These are phyloP conservation scores for Alternaria metachromatica DNA, from an alignment of 2,329 filamentous ascomycete species.

Conservation along the genomic window DNA sequence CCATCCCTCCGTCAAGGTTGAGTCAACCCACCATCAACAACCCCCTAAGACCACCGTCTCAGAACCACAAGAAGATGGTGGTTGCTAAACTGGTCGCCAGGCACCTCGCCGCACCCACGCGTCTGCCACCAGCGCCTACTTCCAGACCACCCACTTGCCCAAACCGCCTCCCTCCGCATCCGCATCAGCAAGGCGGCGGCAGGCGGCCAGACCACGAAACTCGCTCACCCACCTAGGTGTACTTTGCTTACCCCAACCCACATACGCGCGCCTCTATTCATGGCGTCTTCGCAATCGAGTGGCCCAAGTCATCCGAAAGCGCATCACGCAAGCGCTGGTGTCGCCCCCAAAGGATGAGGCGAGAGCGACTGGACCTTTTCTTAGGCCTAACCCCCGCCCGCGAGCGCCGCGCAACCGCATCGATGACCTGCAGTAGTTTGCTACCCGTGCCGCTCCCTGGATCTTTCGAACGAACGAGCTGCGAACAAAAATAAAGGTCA, in stretches of 20 bases:
- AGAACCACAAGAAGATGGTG: not conserved
- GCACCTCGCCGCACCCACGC: slow-evolving; percentile 9
- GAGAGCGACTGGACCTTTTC: slow-evolving; percentile 7
- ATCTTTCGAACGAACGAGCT: not conserved
- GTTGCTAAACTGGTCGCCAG: not conserved
- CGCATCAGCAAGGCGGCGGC: not conserved
- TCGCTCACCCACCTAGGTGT: not conserved
- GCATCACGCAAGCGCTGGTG: slow-evolving; percentile 10
- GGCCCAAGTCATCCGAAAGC: not conserved
- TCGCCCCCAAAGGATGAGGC: not conserved
- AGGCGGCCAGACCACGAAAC: not conserved
- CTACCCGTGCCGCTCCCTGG: slow-evolving; percentile 11
- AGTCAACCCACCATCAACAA: not conserved
- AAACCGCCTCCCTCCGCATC: not conserved
- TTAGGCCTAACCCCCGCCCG: slow-evolving; percentile 11
- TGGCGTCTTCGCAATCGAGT: not conserved
- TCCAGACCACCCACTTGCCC: not conserved
- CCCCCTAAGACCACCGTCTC: not conserved
- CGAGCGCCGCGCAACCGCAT: slow-evolving; percentile 13
- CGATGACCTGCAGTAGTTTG: slow-evolving; percentile 16
- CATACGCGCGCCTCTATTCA: slow-evolving; percentile 1
- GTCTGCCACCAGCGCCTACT: slow-evolving; percentile 17
- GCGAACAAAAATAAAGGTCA: not conserved
- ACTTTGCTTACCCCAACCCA: not conserved
- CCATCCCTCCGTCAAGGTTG: not conserved